Conservation (phyloP, 371 early-diverging fungal genomes). For the Mucor velutinosus region DNA sequence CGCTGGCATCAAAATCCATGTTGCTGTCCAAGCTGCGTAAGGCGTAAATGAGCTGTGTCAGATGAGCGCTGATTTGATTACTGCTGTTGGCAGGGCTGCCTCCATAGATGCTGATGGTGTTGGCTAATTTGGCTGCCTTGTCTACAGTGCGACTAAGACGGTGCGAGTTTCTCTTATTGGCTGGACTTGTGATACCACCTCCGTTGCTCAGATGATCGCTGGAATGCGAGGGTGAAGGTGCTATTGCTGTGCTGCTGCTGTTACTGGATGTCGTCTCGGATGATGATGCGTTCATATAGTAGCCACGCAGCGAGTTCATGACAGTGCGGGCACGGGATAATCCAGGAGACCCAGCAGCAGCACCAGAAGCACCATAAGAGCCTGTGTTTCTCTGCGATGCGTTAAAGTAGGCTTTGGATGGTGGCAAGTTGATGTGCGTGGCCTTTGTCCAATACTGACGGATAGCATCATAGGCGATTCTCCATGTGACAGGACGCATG, state of each 20-base stretch:
- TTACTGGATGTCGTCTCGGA: neutral
- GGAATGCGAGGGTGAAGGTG: conserved; percentile 7
- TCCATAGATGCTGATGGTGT: conserved; percentile 36
- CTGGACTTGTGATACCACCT: neutral
- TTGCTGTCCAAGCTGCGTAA: neutral
- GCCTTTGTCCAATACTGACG: conserved; percentile 50
- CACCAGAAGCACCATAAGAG: neutral
- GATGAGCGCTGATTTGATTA: neutral
- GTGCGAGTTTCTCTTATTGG: conserved; percentile 37
- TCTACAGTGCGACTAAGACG: conserved; percentile 43
- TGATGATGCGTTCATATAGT: conserved; percentile 4
- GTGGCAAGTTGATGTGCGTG: conserved; percentile 26
- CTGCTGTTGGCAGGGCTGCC: neutral
- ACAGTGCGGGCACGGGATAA: conserved; percentile 51
- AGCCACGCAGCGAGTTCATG: conserved; percentile 42
- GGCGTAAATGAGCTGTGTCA: conserved; percentile 4
- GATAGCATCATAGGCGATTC: conserved; percentile 43
- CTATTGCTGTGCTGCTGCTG: neutral
- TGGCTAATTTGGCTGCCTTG: conserved; percentile 35
- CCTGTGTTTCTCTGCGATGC: neutral
- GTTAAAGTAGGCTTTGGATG: conserved; percentile 33
- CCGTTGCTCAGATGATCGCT: neutral
- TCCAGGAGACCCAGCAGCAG: neutral
- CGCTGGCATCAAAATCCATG: conserved; percentile 27
- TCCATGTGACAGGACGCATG: conserved; percentile 39